These are phyloP conservation scores for Pinus taeda DNA, from an alignment of 75 land plant species.

Conservation along the genomic window DNA sequence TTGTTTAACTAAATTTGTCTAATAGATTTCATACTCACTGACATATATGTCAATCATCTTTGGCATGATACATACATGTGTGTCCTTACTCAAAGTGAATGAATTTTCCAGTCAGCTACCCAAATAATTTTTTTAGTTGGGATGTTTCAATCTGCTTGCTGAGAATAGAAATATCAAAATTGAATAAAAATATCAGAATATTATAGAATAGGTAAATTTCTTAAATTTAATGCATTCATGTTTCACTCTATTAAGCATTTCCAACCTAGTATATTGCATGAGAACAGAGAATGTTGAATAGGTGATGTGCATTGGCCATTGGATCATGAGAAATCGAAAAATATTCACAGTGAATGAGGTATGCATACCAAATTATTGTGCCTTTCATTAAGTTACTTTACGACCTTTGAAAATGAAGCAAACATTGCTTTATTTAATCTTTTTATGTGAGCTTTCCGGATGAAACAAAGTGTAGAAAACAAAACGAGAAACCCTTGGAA, in stretches of 20 bases:
- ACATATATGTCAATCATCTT: no score
- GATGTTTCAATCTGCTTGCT: background rate
- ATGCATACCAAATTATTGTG: slow-evolving; percentile 2
- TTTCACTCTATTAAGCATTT: slow-evolving; percentile 55
- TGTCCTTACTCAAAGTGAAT: no score
- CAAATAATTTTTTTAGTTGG: background rate
- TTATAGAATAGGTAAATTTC: background rate
- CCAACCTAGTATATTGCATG: slow-evolving; percentile 88
- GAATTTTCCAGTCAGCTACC: no score
- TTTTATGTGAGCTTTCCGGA: no score
- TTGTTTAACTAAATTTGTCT: no score
- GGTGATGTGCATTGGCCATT: slow-evolving; percentile 89
- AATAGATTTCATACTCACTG: no score
- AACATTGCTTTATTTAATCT: background rate
- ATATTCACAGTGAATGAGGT: slow-evolving; percentile 90
- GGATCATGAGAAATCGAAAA: slow-evolving; percentile 80
- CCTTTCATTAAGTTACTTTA: background rate
- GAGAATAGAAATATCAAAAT: background rate
- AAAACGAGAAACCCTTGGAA: background rate
- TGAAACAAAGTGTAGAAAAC: background rate
- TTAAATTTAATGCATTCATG: background rate
- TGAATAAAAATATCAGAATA: no score
- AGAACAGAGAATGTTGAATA: slow-evolving; percentile 86
- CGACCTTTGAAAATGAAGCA: background rate
- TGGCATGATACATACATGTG: no score